Percentiles rank a stretch among this genome's conserved stretches.
These are phyloP conservation scores for Tolypocladium endophyticum DNA, from an alignment of 2,329 filamentous ascomycete genomes.

Conservation along the genomic window DNA sequence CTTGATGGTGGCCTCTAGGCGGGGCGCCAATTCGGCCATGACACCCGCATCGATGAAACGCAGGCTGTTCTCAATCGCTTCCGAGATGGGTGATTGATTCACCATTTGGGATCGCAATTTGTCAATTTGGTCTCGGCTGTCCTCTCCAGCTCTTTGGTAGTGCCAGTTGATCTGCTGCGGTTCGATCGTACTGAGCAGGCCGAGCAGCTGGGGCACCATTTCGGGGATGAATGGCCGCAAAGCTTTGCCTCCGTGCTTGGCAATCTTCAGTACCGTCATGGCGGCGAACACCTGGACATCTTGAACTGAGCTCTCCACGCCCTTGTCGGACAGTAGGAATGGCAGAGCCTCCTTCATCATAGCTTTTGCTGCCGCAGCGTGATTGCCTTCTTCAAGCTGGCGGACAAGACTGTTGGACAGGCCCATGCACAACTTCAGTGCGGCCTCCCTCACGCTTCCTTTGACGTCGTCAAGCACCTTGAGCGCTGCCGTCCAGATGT, in stretches of 20 bases:
- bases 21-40: slow-evolving; percentile 64
- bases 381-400: slow-evolving; percentile 69
- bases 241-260: slow-evolving; percentile 76
- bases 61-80: slow-evolving; percentile 81
- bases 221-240: slow-evolving; percentile 72
- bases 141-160: slow-evolving; percentile 78
- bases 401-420: slow-evolving; percentile 79
- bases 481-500: slow-evolving; percentile 78
- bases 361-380: slow-evolving; percentile 56
- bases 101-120: slow-evolving; percentile 74
- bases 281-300: slow-evolving; percentile 80
- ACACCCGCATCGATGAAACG: slow-evolving; percentile 69
- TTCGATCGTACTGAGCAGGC: slow-evolving; percentile 77
- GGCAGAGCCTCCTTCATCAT: slow-evolving; percentile 84
- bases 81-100: slow-evolving; percentile 78
- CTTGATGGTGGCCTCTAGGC: slow-evolving; percentile 70
- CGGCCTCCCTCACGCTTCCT: slow-evolving; percentile 71
- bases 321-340: slow-evolving; percentile 80
- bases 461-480: slow-evolving; percentile 97
- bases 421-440: slow-evolving; percentile 70
- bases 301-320: slow-evolving; percentile 77
- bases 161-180: slow-evolving; percentile 85
- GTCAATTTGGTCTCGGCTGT: slow-evolving; percentile 84
- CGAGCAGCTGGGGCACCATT: slow-evolving; percentile 72
- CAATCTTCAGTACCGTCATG: slow-evolving; percentile 75